Conservation (phyloP, 768 basidiomycete genomes). For the Albatrellus ellisii region DNA sequence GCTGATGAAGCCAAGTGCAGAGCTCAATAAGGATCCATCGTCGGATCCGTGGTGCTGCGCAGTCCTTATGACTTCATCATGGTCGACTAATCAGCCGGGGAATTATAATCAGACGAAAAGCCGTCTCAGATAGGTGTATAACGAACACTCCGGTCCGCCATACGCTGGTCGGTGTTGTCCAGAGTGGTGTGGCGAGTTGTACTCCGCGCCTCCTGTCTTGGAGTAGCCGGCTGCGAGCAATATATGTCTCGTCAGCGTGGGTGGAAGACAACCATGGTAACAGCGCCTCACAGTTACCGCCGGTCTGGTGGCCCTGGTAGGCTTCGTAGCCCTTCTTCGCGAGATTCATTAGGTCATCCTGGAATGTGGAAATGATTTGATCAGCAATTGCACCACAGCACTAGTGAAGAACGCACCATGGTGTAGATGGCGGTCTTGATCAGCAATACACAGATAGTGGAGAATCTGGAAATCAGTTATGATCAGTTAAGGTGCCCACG, state of each 20-base stretch:
- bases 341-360: constrained; percentile 59
- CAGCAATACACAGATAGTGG: no score
- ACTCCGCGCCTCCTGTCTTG: constrained; percentile 55
- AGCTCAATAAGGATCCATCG: constrained; percentile 40
- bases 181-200: constrained; percentile 41
- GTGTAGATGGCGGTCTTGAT: no score
- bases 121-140: background rate
- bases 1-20: constrained; percentile 38
- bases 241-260: constrained; percentile 6
- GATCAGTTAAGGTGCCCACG: no score
- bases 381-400: no score
- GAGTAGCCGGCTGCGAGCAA: constrained; percentile 4
- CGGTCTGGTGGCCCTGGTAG: constrained; percentile 23
- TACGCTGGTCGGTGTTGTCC: constrained; percentile 5
- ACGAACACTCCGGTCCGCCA: constrained; percentile 15
- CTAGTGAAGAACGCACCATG: no score
- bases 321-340: constrained; percentile 54
- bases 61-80: constrained; percentile 43
- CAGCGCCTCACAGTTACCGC: constrained; percentile 30
- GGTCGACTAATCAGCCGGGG: constrained; percentile 34
- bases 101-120: constrained; percentile 6
- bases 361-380: no score
- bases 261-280: background rate
- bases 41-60: constrained; percentile 47
- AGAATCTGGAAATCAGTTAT: no score